These are phyloP conservation scores for Diplosphaera chodatii DNA, from an alignment of 139 green algal genomes.

Conservation along the genomic window DNA sequence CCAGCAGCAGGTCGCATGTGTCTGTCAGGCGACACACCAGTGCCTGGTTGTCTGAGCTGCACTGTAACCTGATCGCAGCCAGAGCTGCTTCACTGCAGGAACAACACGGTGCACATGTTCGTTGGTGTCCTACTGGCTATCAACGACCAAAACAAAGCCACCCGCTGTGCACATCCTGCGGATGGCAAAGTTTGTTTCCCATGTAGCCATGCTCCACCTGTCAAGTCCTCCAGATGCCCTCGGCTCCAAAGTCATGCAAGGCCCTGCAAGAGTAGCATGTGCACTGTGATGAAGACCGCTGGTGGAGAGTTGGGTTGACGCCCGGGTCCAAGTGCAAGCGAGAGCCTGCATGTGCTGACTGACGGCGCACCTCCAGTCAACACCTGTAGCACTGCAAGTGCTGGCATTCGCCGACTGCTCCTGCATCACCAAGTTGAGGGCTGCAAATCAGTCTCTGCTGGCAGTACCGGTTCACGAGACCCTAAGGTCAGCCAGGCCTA, in stretches of 20 bases:
- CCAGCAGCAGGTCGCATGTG: neutral
- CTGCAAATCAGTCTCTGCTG: too few relatives aligned
- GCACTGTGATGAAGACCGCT: neutral
- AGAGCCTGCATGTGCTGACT: too few relatives aligned
- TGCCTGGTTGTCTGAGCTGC: neutral
- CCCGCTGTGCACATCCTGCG: too few relatives aligned
- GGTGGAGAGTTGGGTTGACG: too few relatives aligned
- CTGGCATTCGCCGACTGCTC: neutral
- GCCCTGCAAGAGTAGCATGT: neutral
- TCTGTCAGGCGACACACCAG: neutral
- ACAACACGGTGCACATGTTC: too few relatives aligned
- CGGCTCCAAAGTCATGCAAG: neutral
- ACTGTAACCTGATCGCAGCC: neutral
- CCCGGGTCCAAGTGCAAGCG: too few relatives aligned
- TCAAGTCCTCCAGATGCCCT: neutral
- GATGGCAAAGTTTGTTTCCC: too few relatives aligned
- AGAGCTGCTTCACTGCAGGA: neutral
- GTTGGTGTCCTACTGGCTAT: too few relatives aligned
- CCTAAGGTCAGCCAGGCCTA: too few relatives aligned
- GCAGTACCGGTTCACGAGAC: too few relatives aligned
- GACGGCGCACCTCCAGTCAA: neutral
- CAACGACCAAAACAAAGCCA: too few relatives aligned
- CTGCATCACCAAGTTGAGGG: too few relatives aligned
- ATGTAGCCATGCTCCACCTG: neutral
- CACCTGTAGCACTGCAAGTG: neutral